Evolutionary conservation across 164 flowering plant species (phyloP), one percentile per base, ranked within the genome.

Genomic region (Saururus chinensis): DNA sequence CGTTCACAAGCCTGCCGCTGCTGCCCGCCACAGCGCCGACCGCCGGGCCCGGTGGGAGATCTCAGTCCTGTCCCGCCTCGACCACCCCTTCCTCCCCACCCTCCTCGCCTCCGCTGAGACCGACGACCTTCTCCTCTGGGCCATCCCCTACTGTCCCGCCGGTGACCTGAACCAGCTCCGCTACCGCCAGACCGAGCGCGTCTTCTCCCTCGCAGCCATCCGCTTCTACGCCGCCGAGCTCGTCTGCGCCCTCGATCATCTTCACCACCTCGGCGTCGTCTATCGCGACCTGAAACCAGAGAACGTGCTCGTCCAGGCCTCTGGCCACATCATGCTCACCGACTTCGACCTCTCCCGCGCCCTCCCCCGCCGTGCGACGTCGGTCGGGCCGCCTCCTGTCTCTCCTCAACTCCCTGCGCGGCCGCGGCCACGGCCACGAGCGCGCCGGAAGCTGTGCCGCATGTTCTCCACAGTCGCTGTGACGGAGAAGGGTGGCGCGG

Each of bases 1-100:
- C 13, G 92, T 89, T 19, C 84, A 84, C 14, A 88, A 82, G 65
- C 71, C 82, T n/a, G 48, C 75, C n/a, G 49, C 70, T 65, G 68
- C 61, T 12, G 26, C 77, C 48, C 85, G 80, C 55, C 74, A 51
- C 66, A 88, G 83, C 68, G 81, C 88, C 51, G 86, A 76, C 62
- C 86, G 92, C 20, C 93, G 98, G n/a, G 98, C 96, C 12, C 84
- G 86, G 9, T 85, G 91, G 89, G 98, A 92, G 64, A 75, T 85
- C 40, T 69, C 77, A 51, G 85, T 89, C 51, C 81, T 92, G 42
- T 3, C 73, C 62, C 77, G 85, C 11, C 78, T 93, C 20, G 21
- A 60, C 56, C 60, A 89, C 73, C 95, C 91, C 0, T 88, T 86
- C 60, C 87, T 93, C 19, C 97, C 99, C 7, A 62, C 75, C 45